phyloP scores from a whole-genome alignment of 148 eudicot genomes.

The Arbutus unedo region DNA sequence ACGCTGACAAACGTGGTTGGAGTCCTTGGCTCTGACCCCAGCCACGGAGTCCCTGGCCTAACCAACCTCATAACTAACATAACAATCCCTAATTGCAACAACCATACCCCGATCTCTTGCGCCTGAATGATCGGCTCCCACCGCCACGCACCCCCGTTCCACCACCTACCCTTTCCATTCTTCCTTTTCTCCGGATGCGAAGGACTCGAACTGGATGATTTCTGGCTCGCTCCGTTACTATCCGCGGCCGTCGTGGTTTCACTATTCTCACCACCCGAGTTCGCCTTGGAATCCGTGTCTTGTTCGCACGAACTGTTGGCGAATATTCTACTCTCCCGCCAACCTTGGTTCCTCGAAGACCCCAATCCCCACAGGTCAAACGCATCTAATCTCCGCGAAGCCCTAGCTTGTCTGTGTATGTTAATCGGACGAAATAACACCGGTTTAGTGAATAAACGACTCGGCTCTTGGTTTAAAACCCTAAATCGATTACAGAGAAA shows the following conservation, averaged over 20 bases:
- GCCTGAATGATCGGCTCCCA: slow-evolving; percentile 87
- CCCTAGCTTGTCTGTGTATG: slow-evolving; percentile 36
- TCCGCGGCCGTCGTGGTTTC: slow-evolving; percentile 34
- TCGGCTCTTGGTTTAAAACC: slow-evolving; percentile 28
- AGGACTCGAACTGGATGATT: slow-evolving; percentile 23
- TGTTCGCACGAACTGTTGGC: slow-evolving; percentile 63
- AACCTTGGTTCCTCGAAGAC: slow-evolving; percentile 20
- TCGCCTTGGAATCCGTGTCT: slow-evolving; percentile 41
- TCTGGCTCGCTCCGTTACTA: slow-evolving; percentile 33
- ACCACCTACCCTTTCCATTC: slow-evolving; percentile 48
- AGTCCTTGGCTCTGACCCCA: slow-evolving; percentile 65
- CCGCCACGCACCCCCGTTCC: slow-evolving; percentile 49
- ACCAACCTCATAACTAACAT: slow-evolving; percentile 76
- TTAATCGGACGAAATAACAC: slow-evolving; percentile 20
- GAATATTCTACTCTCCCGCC: slow-evolving; percentile 24
- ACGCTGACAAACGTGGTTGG: slow-evolving; percentile 63
- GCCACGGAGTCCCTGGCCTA: slow-evolving; percentile 69
- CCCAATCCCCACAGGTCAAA: slow-evolving; percentile 24
- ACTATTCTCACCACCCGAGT: slow-evolving; percentile 25
- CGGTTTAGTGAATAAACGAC: slow-evolving; percentile 15
- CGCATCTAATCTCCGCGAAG: slow-evolving; percentile 23
- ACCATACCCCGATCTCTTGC: slow-evolving; percentile 65
- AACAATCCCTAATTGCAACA: slow-evolving; percentile 73
- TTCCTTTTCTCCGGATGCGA: slow-evolving; percentile 50
- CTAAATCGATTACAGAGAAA: slow-evolving; percentile 36